Evolutionary conservation across 2,329 filamentous ascomycete species (phyloP).

Genomic region (Xylariaceae sp.): DNA sequence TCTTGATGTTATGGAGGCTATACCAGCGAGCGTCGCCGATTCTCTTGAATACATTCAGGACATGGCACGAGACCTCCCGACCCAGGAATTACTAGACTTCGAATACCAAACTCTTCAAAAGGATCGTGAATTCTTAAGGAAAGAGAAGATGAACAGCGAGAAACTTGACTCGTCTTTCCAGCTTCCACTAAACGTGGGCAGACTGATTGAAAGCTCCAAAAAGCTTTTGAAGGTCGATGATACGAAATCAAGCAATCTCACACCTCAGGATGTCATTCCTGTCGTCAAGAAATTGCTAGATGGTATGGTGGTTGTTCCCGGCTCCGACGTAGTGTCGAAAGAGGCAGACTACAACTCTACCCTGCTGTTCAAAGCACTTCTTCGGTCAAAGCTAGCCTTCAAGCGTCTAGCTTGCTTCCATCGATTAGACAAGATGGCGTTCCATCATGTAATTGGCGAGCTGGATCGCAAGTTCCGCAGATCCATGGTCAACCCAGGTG

Average conservation of each 20-base stretch:
- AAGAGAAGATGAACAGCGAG: conserved; percentile 54
- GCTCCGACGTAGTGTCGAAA: conserved; percentile 70
- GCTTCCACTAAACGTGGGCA: conserved; percentile 82
- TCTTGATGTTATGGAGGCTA: conserved; percentile 75
- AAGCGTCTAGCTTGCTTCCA: conserved; percentile 85
- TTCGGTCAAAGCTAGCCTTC: conserved; percentile 85
- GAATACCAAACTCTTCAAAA: conserved; percentile 74
- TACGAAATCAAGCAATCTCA: conserved; percentile 78
- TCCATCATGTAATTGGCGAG: conserved; percentile 87
- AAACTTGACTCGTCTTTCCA: conserved; percentile 83
- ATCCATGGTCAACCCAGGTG: conserved; percentile 81
- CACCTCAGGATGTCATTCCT: conserved; percentile 80
- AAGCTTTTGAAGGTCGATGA: conserved; percentile 87
- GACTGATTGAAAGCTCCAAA: conserved; percentile 86
- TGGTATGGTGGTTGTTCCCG: conserved; percentile 78
- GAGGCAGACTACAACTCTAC: conserved; percentile 89
- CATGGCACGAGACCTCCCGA: conserved; percentile 78
- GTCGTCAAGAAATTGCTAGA: conserved; percentile 69
- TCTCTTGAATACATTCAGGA: conserved; percentile 82
- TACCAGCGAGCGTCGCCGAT: conserved; percentile 55
- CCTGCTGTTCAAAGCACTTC: conserved; percentile 82
- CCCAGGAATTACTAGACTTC: conserved; percentile 78
- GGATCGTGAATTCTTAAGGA: conserved; percentile 71
- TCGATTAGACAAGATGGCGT: conserved; percentile 81
- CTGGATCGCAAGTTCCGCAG: conserved; percentile 83